Percentiles rank a stretch among this genome's conserved stretches.
These are phyloP conservation scores for Cercis canadensis DNA, from an alignment of 306 rosid species.

Conservation along the genomic window DNA sequence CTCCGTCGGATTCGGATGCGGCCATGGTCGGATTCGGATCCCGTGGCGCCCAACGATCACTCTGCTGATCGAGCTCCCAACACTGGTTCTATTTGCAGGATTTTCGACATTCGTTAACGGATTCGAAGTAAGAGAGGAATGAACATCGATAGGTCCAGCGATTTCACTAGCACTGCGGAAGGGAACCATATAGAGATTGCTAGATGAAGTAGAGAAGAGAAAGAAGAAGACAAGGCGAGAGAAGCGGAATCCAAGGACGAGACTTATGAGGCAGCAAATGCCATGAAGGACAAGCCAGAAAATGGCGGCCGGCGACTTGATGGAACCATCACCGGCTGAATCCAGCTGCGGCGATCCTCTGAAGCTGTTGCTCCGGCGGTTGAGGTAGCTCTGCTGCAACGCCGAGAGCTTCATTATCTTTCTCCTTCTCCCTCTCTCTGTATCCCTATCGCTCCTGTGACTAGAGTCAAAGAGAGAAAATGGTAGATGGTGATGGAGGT, in stretches of 20 bases:
- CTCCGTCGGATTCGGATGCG: conserved; percentile 93
- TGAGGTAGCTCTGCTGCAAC: conserved; percentile 82
- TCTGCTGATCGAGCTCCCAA: conserved; percentile 57
- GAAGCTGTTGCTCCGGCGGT: conserved; percentile 80
- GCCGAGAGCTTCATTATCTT: conserved; percentile 85
- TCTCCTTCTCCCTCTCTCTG: not conserved
- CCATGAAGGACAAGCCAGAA: conserved; percentile 92
- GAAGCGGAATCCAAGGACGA: conserved; percentile 92
- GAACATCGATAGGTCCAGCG: conserved; percentile 44
- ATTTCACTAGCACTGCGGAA: conserved; percentile 67
- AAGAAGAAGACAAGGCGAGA: conserved; percentile 97
- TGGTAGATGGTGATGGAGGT: conserved; percentile 10
- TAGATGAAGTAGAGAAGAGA: conserved; percentile 71
- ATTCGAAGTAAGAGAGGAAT: conserved; percentile 27
- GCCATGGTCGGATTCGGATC: conserved; percentile 99
- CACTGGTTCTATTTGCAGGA: conserved; percentile 51
- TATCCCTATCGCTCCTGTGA: not conserved
- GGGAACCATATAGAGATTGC: conserved; percentile 67
- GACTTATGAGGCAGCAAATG: conserved; percentile 90
- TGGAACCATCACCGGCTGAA: conserved; percentile 63
- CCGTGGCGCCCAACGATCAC: conserved; percentile 98
- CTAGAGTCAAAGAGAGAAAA: conserved; percentile 31
- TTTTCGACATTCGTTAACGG: conserved; percentile 34
- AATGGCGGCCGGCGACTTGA: conserved; percentile 76
- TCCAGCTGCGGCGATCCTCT: conserved; percentile 71